Evolutionary conservation across 2,329 filamentous ascomycete species (phyloP).

Genomic region (Fusarium aywerte): DNA sequence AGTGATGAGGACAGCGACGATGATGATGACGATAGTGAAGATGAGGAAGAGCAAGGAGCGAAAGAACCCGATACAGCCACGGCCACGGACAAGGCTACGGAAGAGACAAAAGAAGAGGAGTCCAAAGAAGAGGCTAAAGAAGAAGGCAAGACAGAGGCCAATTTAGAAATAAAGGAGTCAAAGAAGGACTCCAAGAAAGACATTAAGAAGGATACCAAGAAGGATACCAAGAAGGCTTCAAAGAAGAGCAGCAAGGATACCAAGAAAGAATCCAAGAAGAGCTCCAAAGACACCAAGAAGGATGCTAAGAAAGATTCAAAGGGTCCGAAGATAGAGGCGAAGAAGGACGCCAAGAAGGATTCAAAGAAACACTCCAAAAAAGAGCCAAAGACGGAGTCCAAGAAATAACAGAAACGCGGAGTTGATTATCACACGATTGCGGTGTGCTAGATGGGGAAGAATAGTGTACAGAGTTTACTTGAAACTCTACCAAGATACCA

Average conservation of each 20-base stretch:
- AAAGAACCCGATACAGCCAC: conserved; percentile 22
- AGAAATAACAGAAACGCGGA: conserved; percentile 22
- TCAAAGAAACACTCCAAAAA: conserved; percentile 1
- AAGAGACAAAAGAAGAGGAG: conserved; percentile 3
- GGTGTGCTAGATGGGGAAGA: conserved; percentile 5
- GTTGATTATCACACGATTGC: conserved; percentile 22
- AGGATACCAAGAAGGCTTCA: not conserved
- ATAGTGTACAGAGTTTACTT: conserved; percentile 28
- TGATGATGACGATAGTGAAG: conserved; percentile 42
- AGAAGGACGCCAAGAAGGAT: not conserved
- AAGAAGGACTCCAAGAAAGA: conserved; percentile 2
- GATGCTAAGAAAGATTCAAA: not conserved
- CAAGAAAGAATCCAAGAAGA: conserved; percentile 16
- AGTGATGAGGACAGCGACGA: conserved; percentile 27
- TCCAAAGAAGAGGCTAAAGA: conserved; percentile 13
- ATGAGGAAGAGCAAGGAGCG: conserved; percentile 31
- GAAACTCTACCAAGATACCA: conserved; percentile 32
- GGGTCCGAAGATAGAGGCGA: not conserved
- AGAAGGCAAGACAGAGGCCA: not conserved
- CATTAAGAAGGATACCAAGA: conserved; percentile 1
- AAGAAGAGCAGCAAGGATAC: conserved; percentile 2
- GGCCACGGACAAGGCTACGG: conserved; percentile 26
- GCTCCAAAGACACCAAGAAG: not conserved
- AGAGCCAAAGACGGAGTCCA: conserved; percentile 8
- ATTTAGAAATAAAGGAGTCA: not conserved